Percentiles rank a stretch among this genome's conserved stretches.
Evolutionary conservation across 1,284 basidiomycete genomes (phyloP).

Genomic region (Vanrija sp.): DNA sequence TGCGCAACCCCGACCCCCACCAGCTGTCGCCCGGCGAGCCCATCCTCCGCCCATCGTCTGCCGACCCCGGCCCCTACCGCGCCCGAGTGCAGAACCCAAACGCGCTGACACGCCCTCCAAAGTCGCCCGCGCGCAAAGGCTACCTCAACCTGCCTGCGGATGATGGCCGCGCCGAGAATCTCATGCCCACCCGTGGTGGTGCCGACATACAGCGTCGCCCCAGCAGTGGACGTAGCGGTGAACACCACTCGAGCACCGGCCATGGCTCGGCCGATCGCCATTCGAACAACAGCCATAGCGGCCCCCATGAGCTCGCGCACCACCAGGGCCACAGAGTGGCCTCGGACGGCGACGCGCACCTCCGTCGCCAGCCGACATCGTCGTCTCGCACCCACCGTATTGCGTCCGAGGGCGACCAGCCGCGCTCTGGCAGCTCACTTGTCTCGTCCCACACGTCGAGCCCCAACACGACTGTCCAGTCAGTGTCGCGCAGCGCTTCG

Average conservation of each 20-base stretch:
- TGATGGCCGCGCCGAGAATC: neutral
- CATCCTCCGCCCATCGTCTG: too few relatives aligned
- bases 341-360: neutral
- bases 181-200: neutral
- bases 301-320: neutral
- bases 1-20: neutral
- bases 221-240: too few relatives aligned
- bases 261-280: neutral
- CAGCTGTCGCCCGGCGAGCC: too few relatives aligned
- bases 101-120: neutral
- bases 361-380: neutral
- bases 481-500: conserved; percentile 1
- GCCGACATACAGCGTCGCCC: neutral
- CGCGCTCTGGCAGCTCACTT: too few relatives aligned
- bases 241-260: neutral
- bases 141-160: neutral
- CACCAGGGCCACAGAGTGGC: neutral
- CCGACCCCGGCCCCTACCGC: too few relatives aligned
- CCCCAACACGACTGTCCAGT: neutral
- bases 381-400: neutral
- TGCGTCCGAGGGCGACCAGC: too few relatives aligned
- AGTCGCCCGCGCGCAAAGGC: conserved; percentile 1
- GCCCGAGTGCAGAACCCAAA: too few relatives aligned
- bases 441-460: too few relatives aligned
- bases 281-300: too few relatives aligned